Evolutionary conservation across 176 grass and related monocot genomes (phyloP).

Genomic region (Stipa capillata): DNA sequence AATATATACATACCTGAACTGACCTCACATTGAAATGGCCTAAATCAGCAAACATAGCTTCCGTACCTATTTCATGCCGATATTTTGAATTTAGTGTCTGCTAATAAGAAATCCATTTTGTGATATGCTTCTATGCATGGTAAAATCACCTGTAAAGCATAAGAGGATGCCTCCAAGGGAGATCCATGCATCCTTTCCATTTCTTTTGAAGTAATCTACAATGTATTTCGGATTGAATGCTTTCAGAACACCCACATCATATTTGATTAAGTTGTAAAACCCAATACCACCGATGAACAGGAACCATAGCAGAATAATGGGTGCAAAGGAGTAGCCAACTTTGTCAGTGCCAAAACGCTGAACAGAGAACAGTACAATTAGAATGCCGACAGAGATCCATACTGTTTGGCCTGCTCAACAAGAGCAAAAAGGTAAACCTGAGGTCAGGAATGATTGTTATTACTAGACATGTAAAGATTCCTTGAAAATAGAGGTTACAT

Average conservation of each 20-base stretch:
- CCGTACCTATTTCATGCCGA: conserved; percentile 21
- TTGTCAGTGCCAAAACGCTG: conserved; percentile 47
- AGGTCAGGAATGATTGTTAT: neutral
- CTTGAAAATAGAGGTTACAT: neutral
- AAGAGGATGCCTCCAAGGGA: conserved; percentile 52
- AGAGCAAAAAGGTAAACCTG: neutral
- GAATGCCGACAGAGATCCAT: conserved; percentile 24
- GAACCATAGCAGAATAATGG: conserved; percentile 38
- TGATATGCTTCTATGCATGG: neutral
- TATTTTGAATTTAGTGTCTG: neutral
- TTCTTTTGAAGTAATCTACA: conserved; percentile 39
- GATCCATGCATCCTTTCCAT: conserved; percentile 47
- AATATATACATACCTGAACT: conserved; percentile 17
- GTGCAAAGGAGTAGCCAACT: conserved; percentile 59
- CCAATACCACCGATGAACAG: conserved; percentile 39
- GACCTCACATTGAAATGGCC: conserved; percentile 39
- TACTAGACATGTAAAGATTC: neutral
- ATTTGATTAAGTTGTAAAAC: conserved; percentile 37
- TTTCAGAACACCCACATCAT: conserved; percentile 27
- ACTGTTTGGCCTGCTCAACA: conserved; percentile 17
- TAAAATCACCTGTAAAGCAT: conserved; percentile 36
- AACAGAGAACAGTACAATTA: conserved; percentile 29
- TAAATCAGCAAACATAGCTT: conserved; percentile 58
- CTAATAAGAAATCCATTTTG: neutral
- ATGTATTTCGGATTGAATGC: conserved; percentile 53